Evolutionary conservation across 352 stramenopile genomes (phyloP).

Genomic region (Globisporangium okanoganense): DNA sequence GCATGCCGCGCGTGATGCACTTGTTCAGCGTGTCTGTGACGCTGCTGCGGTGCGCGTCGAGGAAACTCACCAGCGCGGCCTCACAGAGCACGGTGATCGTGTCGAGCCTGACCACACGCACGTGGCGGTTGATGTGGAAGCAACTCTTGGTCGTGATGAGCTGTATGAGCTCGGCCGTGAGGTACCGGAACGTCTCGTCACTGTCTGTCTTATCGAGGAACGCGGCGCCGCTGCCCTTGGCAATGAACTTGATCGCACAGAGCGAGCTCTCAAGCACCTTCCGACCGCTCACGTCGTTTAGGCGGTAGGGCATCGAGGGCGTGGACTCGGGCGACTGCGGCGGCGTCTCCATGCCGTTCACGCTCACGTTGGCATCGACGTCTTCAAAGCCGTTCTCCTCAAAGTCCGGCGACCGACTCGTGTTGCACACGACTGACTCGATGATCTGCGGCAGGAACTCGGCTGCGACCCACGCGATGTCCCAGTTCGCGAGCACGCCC

Average conservation of each 20-base stretch:
- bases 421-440: slow-evolving; percentile 69
- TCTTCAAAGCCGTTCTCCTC: slow-evolving; percentile 75
- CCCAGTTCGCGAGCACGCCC: slow-evolving; percentile 56
- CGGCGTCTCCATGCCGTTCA: slow-evolving; percentile 73
- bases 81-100: slow-evolving; percentile 74
- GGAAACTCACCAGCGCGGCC: slow-evolving; percentile 35
- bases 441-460: slow-evolving; percentile 72
- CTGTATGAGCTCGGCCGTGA: slow-evolving; percentile 60
- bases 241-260: slow-evolving; percentile 81
- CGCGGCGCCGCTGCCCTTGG: slow-evolving; percentile 66
- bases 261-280: slow-evolving; percentile 94
- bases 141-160: slow-evolving; percentile 74
- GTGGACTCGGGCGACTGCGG: slow-evolving; percentile 56
- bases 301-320: slow-evolving; percentile 70
- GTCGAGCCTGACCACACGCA: slow-evolving; percentile 85
- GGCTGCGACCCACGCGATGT: slow-evolving; percentile 49
- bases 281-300: slow-evolving; percentile 97
- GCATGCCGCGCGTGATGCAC: slow-evolving; percentile 78
- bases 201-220: slow-evolving; percentile 50
- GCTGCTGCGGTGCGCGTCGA: slow-evolving; percentile 30
- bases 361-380: slow-evolving; percentile 77
- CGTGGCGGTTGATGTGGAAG: slow-evolving; percentile 95
- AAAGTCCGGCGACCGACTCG: slow-evolving; percentile 75
- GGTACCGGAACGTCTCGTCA: slow-evolving; percentile 43
- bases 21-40: slow-evolving; percentile 52